Evolutionary conservation across 129 eudicot species (phyloP).

Genomic region (Lonicera japonica): DNA sequence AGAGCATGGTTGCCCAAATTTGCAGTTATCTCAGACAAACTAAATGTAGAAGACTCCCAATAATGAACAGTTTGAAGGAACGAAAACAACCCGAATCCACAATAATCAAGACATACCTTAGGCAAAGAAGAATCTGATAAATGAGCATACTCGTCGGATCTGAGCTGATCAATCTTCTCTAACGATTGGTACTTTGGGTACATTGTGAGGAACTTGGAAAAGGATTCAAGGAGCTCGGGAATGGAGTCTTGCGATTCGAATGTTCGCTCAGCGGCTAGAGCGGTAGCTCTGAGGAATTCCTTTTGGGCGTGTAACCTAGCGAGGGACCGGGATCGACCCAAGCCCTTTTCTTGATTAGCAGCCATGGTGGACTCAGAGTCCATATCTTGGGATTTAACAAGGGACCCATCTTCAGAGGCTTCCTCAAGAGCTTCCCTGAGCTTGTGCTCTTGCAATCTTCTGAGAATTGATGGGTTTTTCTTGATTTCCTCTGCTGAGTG

Average conservation of each 20-base stretch:
- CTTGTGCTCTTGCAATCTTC: conserved; percentile 81
- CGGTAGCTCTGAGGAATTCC: conserved; percentile 87
- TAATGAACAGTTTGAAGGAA: conserved; percentile 83
- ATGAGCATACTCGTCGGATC: conserved; percentile 80
- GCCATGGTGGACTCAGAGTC: conserved; percentile 41
- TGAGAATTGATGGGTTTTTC: conserved; percentile 63
- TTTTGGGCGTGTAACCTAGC: conserved; percentile 84
- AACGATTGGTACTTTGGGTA: conserved; percentile 90
- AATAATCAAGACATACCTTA: conserved; percentile 96
- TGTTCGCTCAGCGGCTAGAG: conserved; percentile 86
- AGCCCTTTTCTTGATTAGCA: conserved; percentile 56
- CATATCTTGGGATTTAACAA: conserved; percentile 68
- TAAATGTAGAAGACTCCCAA: conserved; percentile 93
- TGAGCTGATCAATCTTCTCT: conserved; percentile 85
- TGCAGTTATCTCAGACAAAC: conserved; percentile 92
- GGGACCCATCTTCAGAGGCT: conserved; percentile 99
- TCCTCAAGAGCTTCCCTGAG: conserved; percentile 97
- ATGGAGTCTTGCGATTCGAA: conserved; percentile 71
- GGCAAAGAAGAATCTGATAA: conserved; percentile 50
- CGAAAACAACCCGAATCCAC: conserved; percentile 96
- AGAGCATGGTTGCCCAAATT: conserved; percentile 95
- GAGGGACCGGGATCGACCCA: conserved; percentile 82
- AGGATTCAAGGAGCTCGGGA: conserved; percentile 67
- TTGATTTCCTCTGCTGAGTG: conserved; percentile 46
- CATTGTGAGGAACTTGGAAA: conserved; percentile 87